phyloP scores from a whole-genome alignment of 768 basidiomycete species.

The Naganishia randhawae region DNA sequence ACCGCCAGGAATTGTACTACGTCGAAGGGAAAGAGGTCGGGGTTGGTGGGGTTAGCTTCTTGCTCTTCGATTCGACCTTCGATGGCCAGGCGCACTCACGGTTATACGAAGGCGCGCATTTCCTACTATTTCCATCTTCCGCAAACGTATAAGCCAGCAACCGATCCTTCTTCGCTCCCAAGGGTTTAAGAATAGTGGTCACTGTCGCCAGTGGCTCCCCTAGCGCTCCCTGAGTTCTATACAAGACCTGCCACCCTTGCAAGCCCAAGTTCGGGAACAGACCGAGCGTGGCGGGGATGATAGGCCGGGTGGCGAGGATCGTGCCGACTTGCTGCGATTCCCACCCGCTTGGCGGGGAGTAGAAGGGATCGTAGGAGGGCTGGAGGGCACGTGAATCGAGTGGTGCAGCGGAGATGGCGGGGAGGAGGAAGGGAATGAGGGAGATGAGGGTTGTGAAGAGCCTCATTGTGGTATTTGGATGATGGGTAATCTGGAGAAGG shows the following conservation, averaged over 20 bases:
- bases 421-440: neutral
- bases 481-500: neutral
- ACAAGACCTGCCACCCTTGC: constrained; percentile 66
- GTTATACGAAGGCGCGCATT: constrained; percentile 25
- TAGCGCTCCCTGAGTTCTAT: constrained; percentile 8
- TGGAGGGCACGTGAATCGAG: constrained; percentile 9
- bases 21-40: neutral
- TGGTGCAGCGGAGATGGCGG: neutral
- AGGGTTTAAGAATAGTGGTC: constrained; percentile 5
- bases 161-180: constrained; percentile 3
- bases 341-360: neutral
- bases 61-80: too few relatives aligned
- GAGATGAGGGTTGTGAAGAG: neutral
- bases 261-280: constrained; percentile 62
- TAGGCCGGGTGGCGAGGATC: constrained; percentile 48
- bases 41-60: too few relatives aligned
- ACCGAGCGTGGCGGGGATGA: constrained; percentile 51
- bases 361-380: constrained; percentile 3
- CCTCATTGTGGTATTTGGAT: constrained; percentile 7
- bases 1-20: constrained; percentile 10
- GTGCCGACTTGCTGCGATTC: constrained; percentile 56
- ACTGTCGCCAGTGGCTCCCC: constrained; percentile 19
- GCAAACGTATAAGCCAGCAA: constrained; percentile 21
- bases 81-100: too few relatives aligned
- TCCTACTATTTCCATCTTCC: constrained; percentile 15